Evolutionary conservation across 257 asterid species (phyloP), one percentile per base, ranked within the genome.

Genomic region (Penstemon eatonii): DNA sequence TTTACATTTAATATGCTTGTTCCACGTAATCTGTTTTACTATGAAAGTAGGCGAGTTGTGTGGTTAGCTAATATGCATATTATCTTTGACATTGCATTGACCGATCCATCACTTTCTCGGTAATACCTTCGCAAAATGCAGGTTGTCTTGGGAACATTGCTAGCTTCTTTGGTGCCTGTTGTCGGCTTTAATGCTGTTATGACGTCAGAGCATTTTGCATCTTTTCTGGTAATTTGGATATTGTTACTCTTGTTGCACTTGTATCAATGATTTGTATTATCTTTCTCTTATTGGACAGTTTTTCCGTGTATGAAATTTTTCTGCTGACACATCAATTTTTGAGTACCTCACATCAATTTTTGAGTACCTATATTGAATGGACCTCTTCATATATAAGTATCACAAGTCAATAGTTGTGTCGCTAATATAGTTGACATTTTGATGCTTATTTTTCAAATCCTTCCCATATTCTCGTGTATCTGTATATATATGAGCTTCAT

Each of bases 171-270:
- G 83, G 99, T 93, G 72, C 97, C 99, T 47, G 99, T 93, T 75
- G 99, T 93, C 68, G 99, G 99, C 36, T 93, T 93, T 80, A 93
- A 93, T 81, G 99, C 99, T 62, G 95, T 93, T 65, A 80, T 93
- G 97, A 93, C 99, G 64, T 93, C 99, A 3, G 99, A 93, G 76
- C 99, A 93, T 79, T 93, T 93, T 78, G 97, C 96, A 41, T 93
- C 99, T 11, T 93, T 93, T 84, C 72, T 93, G 76, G 99, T 93
- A 73, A 87, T 96, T 69, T 63, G 58, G 52, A 60, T 39, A 47
- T 66, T 46, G 33, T 19, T 42, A 38, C 43, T 15, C 38, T 74
- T 73, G 50, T 39, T 59, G 5, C 68, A 54, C 43, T 62, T 75
- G 10, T 64, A 11, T 76, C 63, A 10, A 40, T 33, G 51, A 41